Evolutionary conservation across 1,284 basidiomycete species (phyloP), one percentile per base, ranked within the genome.

Genomic region (Apiotrichum veenhuisii): DNA sequence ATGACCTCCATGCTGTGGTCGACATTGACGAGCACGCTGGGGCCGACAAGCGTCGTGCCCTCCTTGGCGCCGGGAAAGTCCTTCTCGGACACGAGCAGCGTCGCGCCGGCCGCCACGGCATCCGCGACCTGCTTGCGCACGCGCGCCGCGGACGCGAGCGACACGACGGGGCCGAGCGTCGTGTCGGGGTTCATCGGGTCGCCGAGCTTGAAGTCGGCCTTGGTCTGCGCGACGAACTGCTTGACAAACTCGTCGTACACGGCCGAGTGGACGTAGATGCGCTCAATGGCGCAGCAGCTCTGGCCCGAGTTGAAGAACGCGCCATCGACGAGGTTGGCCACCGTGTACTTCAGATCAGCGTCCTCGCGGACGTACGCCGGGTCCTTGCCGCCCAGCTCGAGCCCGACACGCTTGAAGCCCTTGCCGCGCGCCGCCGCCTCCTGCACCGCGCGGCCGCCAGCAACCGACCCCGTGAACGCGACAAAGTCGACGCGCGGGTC

Each of bases 301-400:
- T 97, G 93, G 1, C 93, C 94, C 17, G 92, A 92, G 76, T 97
- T 97, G 82, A 92, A 98, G 79, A 94, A 57, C 77, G 62, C 60
- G 83, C 92, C 94, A 77, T 98, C 94, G 3, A 94, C 92, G 12
- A 97, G 82, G 71, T 97, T 87, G 25, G 83, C 83, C 3, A 86
- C 87, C 0, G 91, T 88, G 72, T 88, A 96, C 34, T 84, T 83
- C 5, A 95, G 70, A 75, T 97, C 85, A 1, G 88, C 92, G 70
- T 97, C 93, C 1, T 82, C 77, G 30, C 91, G 82, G 9, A 97
- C 92, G 68, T 96, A 98, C 0, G 94, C 94, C 9, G 94, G 91
- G 70, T 97, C 93, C 76, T 97, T 97, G 1, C 94, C 94, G 5
- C 94, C 94, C 18, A 98, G 84, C 86, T 98, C 81, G 45, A 82